A percentile compares a stretch with the other conserved stretches of the same genome.
These are phyloP conservation scores for Ogataea salicorniae DNA, from an alignment of 805 yeast genomes.

Conservation along the genomic window DNA sequence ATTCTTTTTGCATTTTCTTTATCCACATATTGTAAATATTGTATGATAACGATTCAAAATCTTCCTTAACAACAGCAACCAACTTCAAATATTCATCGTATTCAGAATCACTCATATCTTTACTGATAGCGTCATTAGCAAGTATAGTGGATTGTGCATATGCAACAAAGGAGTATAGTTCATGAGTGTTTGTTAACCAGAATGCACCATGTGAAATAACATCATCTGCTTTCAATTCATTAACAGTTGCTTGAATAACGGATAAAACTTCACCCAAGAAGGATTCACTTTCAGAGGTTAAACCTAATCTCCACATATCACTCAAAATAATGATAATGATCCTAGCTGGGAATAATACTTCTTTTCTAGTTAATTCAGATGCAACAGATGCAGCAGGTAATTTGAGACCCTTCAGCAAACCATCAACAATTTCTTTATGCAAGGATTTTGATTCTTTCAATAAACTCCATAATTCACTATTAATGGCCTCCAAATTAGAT, in stretches of 20 bases:
- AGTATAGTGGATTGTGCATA: slow-evolving; percentile 90
- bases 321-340: slow-evolving; percentile 85
- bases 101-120: slow-evolving; percentile 86
- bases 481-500: slow-evolving; percentile 59
- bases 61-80: slow-evolving; percentile 88
- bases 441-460: slow-evolving; percentile 66
- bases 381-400: slow-evolving; percentile 85
- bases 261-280: slow-evolving; percentile 85
- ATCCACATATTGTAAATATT: slow-evolving; percentile 96
- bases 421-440: slow-evolving; percentile 81
- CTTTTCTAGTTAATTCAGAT: slow-evolving; percentile 77
- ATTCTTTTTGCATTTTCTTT: slow-evolving; percentile 85
- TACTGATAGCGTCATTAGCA: slow-evolving; percentile 72
- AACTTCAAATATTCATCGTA: slow-evolving; percentile 83
- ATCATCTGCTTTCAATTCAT: slow-evolving; percentile 77
- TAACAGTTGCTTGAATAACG: slow-evolving; percentile 79
- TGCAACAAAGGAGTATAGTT: slow-evolving; percentile 87
- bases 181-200: slow-evolving; percentile 97
- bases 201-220: slow-evolving; percentile 90
- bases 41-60: slow-evolving; percentile 86
- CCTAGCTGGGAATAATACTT: slow-evolving; percentile 93
- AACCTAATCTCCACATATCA: slow-evolving; percentile 98
- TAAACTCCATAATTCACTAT: slow-evolving; percentile 67
- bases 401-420: slow-evolving; percentile 76
- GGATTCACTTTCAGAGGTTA: slow-evolving; percentile 86